Conservation (phyloP, 495 filamentous ascomycete genomes). For the Xylaria curta region DNA sequence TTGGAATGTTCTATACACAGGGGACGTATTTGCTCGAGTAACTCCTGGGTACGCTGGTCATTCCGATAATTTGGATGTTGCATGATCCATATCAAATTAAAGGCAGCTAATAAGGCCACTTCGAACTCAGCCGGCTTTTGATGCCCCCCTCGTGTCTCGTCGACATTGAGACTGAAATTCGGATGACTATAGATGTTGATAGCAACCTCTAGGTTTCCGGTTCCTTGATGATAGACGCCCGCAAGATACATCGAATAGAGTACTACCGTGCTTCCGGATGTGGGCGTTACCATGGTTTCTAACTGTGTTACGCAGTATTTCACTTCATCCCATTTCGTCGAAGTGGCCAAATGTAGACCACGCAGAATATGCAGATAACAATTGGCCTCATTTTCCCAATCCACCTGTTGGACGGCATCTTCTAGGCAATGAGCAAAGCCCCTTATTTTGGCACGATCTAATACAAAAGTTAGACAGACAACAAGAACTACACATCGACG, state of each 20-base stretch:
- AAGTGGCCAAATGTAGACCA: conserved; percentile 53
- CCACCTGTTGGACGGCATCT: conserved; percentile 48
- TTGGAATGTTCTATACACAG: conserved; percentile 72
- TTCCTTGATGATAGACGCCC: conserved; percentile 80
- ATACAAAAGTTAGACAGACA: conserved; percentile 27
- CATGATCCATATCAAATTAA: conserved; percentile 86
- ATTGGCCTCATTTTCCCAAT: conserved; percentile 51
- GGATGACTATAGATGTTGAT: conserved; percentile 68
- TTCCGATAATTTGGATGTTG: conserved; percentile 64
- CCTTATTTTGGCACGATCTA: conserved; percentile 40
- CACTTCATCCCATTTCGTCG: conserved; percentile 54
- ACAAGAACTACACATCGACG: conserved; percentile 9
- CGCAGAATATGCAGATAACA: conserved; percentile 56
- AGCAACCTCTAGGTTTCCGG: conserved; percentile 70
- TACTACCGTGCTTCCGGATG: conserved; percentile 42
- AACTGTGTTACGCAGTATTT: conserved; percentile 51
- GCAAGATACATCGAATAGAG: conserved; percentile 68
- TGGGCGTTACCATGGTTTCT: conserved; percentile 39
- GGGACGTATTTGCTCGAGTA: conserved; percentile 70
- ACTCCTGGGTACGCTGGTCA: conserved; percentile 52
- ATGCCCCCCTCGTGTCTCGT: conserved; percentile 42
- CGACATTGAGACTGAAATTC: conserved; percentile 57
- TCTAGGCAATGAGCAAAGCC: conserved; percentile 46
- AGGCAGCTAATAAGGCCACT: conserved; percentile 73
- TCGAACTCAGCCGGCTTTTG: conserved; percentile 68